Evolutionary conservation across 2,329 filamentous ascomycete species (phyloP), one percentile per base, ranked within the genome.

Genomic region (Colletotrichum nymphaeae): DNA sequence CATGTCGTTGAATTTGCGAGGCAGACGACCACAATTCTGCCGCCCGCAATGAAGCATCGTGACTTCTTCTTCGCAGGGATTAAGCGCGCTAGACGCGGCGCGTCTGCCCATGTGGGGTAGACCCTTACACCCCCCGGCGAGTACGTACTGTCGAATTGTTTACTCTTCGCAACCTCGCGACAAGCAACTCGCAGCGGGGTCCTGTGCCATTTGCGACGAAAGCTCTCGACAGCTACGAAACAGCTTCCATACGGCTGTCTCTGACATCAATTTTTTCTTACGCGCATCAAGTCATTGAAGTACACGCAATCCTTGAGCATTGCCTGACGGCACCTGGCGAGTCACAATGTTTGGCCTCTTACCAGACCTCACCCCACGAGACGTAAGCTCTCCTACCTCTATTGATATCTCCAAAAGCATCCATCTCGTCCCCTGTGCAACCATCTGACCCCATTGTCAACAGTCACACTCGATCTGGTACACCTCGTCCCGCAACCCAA

Each of bases 381-480:
- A 94, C 79, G 93, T 94, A 87, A 80, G 88, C 81, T 63, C 37
- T 67, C 63, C 66, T 26, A 4, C 37, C 64, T 30, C 35, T 30
- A n/a, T 28, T 30, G 24, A 22, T n/a, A 19, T 26, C 56, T 53
- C 35, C 26, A 59, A 37, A 63, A 57, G 35, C 32, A 60, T 42
- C 12, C 37, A n/a, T 52, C 24, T n/a, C 6, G 16, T 35, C 32
- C 53, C 22, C 49, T 35, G 16, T 16, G 57, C 26, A 52, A 9
- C 26, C 55, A 24, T 35, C 65, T 74, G 60, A 63, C 78, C 80
- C 53, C 30, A 55, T 67, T 46, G 19, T 28, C 37, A 58, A 49
- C 77, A 94, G 93, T 92, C 92, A 46, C 91, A 94, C 81, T 89
- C 90, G 65, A 88, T 94, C 72, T 95, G 93, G 93, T 94, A 94